Conservation (phyloP, 805 yeast genomes). For the Yarrowia osloensis region DNA sequence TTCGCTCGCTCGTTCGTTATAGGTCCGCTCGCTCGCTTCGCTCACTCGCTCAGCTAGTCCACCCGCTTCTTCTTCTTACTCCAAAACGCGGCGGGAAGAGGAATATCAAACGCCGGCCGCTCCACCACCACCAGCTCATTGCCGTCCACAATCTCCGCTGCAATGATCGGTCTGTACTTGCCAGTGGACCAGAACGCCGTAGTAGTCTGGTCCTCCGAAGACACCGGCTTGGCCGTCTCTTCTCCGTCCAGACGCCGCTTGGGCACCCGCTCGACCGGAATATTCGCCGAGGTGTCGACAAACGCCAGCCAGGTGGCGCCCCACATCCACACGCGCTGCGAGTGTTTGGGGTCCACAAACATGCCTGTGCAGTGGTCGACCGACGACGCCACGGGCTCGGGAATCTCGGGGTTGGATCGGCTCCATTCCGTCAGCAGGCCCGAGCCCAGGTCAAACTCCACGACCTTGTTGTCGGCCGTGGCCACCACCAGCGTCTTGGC, state of each 20-base stretch:
- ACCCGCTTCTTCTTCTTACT: constrained; percentile 39
- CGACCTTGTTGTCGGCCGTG: constrained; percentile 72
- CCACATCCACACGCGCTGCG: constrained; percentile 73
- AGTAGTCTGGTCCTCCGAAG: constrained; percentile 36
- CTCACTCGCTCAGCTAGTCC: background rate
- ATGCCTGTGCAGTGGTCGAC: constrained; percentile 75
- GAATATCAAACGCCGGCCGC: constrained; percentile 61
- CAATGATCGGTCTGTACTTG: constrained; percentile 72
- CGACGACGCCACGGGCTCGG: constrained; percentile 57
- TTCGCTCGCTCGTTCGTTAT: background rate
- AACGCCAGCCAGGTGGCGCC: constrained; percentile 80
- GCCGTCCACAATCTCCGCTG: constrained; percentile 56
- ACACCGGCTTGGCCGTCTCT: constrained; percentile 41
- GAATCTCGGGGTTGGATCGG: constrained; percentile 72
- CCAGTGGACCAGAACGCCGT: constrained; percentile 67
- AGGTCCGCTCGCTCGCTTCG: background rate
- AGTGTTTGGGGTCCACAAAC: constrained; percentile 49
- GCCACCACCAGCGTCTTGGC: constrained; percentile 59
- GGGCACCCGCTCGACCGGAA: constrained; percentile 49
- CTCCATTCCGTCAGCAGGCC: constrained; percentile 70
- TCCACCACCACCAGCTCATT: constrained; percentile 73
- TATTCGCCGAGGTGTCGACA: constrained; percentile 62
- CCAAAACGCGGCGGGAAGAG: constrained; percentile 45
- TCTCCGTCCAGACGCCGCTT: constrained; percentile 50
- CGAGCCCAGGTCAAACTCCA: constrained; percentile 59